Base-by-base conservation (phyloP, 2,329 filamentous ascomycete genomes). In the Xylariaceae sp. region DNA sequence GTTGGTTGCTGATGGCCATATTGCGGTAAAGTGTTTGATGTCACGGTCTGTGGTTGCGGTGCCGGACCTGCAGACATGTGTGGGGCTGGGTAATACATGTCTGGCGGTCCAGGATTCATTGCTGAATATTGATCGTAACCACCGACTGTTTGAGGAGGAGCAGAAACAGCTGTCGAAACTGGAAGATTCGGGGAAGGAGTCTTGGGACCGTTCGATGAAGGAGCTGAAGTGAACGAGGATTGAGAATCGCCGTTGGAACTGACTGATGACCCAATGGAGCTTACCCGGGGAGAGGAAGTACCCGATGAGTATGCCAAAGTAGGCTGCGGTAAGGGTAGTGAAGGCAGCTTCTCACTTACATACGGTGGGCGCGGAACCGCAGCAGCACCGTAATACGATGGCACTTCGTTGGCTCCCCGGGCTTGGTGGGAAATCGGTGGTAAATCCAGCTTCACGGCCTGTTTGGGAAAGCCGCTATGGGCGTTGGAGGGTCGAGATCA, bases 381-480 rank as follows among this genome's bases (percentile, higher is more conserved):
- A 69, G 84, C 77, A 62, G 76, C 71, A 68, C 81, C 83, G 69
- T 83, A 86, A 69, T 81, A 88, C 65, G 74, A 62, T 51, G 68
- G 66, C 59, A 77, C 74, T 69, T 90, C 84, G 68, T 78, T 76
- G 63, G 77, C 76, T 73, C 83, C 84, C 80, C 86, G 83, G 78
- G 83, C 80, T 70, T 87, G 83, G 74, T 87, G 83, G 63, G 85
- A 85, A 64, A 89, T 85, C 71, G 87, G 87, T 72, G 87, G 86
- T 68, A 90, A 82, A 87, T 90, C 88, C 88, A 94, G 88, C 76
- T 90, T 93, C 84, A 80, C 87, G 87, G 81, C 85, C 71, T 80
- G 72, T 63, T 54, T 48, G 51, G 48, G 43, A 56, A 58, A 58
- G 60, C 54, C 52, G 45, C 41, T 44, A 49, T 40, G 47, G 45